Conservation (phyloP, 2,329 filamentous ascomycete species). For the Tolypocladium nubicola region DNA sequence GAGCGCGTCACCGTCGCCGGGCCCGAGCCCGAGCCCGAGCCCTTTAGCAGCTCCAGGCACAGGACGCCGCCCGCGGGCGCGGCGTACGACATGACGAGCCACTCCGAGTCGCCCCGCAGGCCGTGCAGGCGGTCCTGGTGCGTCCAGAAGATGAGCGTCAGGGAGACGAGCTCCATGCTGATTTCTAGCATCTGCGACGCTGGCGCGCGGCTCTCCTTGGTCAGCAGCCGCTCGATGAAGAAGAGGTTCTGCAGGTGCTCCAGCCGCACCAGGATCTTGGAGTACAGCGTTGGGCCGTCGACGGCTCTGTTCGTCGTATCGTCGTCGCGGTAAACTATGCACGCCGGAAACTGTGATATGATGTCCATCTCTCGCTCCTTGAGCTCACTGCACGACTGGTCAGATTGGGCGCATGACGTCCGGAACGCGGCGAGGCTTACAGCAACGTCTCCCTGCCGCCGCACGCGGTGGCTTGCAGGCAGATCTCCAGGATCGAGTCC, state of each 20-base stretch:
- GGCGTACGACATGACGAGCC: slow-evolving; percentile 38
- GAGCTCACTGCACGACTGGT: neutral
- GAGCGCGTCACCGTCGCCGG: slow-evolving; percentile 28
- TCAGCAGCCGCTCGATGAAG: slow-evolving; percentile 43
- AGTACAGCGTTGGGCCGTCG: slow-evolving; percentile 20
- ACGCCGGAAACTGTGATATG: neutral
- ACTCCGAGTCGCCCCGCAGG: slow-evolving; percentile 30
- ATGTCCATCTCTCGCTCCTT: neutral
- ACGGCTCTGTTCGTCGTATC: neutral
- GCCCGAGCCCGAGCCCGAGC: too few species aligned
- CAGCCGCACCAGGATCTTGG: slow-evolving; percentile 33
- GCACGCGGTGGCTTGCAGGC: neutral
- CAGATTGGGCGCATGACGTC: neutral
- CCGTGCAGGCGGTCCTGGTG: slow-evolving; percentile 30
- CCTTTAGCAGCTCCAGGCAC: slow-evolving; percentile 32
- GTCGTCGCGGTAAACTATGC: neutral
- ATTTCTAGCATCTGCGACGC: slow-evolving; percentile 29
- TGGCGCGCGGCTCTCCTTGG: slow-evolving; percentile 24
- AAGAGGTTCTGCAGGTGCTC: slow-evolving; percentile 45
- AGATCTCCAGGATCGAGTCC: neutral
- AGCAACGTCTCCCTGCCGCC: neutral
- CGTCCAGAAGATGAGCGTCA: slow-evolving; percentile 34
- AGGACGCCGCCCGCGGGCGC: slow-evolving; percentile 36
- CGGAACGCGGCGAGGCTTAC: neutral
- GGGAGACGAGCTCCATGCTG: slow-evolving; percentile 34